A percentile compares a stretch with the other conserved stretches of the same genome.
These are phyloP conservation scores for Globisporangium paddicum DNA, from an alignment of 352 stramenopile species.

Conservation along the genomic window DNA sequence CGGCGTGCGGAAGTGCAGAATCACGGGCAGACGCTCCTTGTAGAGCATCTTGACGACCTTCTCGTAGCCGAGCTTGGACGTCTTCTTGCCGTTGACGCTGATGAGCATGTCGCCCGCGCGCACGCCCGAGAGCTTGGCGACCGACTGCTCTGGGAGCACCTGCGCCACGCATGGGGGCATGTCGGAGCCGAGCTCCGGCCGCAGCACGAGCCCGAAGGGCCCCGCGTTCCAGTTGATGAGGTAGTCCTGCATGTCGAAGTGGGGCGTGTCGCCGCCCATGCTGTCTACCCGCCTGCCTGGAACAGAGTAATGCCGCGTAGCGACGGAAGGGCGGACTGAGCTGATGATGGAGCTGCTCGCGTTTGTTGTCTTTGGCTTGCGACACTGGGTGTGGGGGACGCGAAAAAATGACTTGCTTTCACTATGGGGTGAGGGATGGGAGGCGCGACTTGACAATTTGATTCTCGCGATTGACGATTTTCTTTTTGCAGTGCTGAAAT, in stretches of 20 bases:
- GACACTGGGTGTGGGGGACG: too few relatives aligned
- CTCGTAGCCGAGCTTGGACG: constrained; percentile 65
- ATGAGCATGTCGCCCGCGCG: constrained; percentile 66
- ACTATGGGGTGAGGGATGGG: too few relatives aligned
- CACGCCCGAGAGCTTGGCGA: constrained; percentile 69
- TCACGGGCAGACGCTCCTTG: constrained; percentile 66
- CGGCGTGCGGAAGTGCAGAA: constrained; percentile 72
- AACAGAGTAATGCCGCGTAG: too few relatives aligned
- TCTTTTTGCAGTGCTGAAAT: too few relatives aligned
- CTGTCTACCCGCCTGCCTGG: neutral
- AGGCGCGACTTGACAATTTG: too few relatives aligned
- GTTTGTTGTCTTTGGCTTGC: too few relatives aligned
- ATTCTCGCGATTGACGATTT: too few relatives aligned
- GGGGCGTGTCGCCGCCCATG: constrained; percentile 12
- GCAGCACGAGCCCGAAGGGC: constrained; percentile 69
- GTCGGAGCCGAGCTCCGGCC: constrained; percentile 60
- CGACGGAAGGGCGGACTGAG: too few relatives aligned
- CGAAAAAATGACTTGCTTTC: too few relatives aligned
- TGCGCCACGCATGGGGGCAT: constrained; percentile 76
- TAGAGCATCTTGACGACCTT: constrained; percentile 78
- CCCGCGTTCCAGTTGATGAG: constrained; percentile 85
- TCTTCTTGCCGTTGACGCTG: constrained; percentile 77
- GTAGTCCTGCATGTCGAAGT: constrained; percentile 61
- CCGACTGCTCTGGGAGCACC: constrained; percentile 64
- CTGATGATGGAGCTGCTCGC: too few relatives aligned